A percentile compares a stretch with the other conserved stretches of the same genome.
Conservation (phyloP, 2,329 filamentous ascomycete genomes). For the Polychaeton citri region DNA sequence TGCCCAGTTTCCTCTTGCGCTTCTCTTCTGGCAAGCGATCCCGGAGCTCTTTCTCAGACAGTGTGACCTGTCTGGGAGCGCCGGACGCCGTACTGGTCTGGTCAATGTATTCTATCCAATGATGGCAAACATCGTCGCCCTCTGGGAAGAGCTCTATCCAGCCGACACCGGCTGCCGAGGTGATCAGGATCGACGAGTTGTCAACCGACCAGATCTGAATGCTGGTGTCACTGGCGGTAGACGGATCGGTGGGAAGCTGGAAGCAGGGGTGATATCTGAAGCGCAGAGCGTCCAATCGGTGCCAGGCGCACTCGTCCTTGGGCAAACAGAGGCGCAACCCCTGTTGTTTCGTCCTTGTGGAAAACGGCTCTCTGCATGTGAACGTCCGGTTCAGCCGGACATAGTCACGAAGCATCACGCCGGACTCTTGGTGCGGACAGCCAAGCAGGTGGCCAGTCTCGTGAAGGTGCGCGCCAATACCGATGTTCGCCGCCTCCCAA, state of each 20-base stretch:
- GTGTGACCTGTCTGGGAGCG: constrained; percentile 56
- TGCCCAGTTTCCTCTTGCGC: constrained; percentile 52
- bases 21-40: constrained; percentile 58
- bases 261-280: constrained; percentile 90
- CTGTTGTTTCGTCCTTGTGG: constrained; percentile 71
- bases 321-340: constrained; percentile 58
- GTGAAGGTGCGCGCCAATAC: constrained; percentile 84
- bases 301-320: constrained; percentile 81
- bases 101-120: constrained; percentile 68
- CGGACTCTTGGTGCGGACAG: constrained; percentile 75
- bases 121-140: constrained; percentile 65
- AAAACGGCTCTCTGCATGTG: constrained; percentile 67
- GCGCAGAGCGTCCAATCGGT: constrained; percentile 73
- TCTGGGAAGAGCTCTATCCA: constrained; percentile 73
- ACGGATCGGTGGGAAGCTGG: constrained; percentile 61
- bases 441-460: constrained; percentile 85
- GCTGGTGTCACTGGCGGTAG: constrained; percentile 51
- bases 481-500: constrained; percentile 92
- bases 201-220: constrained; percentile 81
- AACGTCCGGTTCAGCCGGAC: constrained; percentile 75
- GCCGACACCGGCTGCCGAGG: constrained; percentile 67
- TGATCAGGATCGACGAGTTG: constrained; percentile 59
- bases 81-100: constrained; percentile 43
- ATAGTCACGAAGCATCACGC: constrained; percentile 89
- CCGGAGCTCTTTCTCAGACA: constrained; percentile 65